Evolutionary conservation across 495 filamentous ascomycete species (phyloP).

Genomic region (Aspergillus leporis): DNA sequence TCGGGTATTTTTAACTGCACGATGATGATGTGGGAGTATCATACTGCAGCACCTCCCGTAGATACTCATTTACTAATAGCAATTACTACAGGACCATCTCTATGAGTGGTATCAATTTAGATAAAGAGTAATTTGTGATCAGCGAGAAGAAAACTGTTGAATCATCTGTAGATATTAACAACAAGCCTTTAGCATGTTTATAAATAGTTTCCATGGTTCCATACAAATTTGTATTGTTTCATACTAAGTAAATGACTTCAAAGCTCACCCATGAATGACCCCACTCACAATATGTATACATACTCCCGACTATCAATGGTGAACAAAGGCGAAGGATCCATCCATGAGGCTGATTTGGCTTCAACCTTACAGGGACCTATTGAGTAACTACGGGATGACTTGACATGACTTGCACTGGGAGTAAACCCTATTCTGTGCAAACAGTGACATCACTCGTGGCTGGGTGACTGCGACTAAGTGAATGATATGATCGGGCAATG

Average conservation of each 20-base stretch:
- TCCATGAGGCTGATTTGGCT: background rate
- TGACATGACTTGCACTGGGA: background rate
- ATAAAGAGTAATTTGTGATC: too few species aligned
- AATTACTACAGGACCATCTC: too few species aligned
- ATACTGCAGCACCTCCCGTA: too few species aligned
- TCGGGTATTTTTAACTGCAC: background rate
- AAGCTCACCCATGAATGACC: background rate
- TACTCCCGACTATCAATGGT: background rate
- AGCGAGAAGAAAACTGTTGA: too few species aligned
- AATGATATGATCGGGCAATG: background rate
- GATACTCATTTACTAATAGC: too few species aligned
- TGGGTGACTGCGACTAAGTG: background rate
- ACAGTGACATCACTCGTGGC: background rate
- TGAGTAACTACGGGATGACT: background rate
- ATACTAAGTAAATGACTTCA: too few species aligned
- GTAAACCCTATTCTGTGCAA: too few species aligned
- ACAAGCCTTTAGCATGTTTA: background rate
- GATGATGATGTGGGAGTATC: too few species aligned
- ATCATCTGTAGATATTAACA: background rate
- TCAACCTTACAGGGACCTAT: background rate
- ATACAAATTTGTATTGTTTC: background rate
- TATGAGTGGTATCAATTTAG: too few species aligned
- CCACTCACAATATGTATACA: background rate
- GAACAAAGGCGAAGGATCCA: background rate
- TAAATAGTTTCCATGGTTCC: background rate